Evolutionary conservation across 352 stramenopile species (phyloP), one percentile per base, ranked within the genome.

Genomic region (Thraustochytrium sp.): DNA sequence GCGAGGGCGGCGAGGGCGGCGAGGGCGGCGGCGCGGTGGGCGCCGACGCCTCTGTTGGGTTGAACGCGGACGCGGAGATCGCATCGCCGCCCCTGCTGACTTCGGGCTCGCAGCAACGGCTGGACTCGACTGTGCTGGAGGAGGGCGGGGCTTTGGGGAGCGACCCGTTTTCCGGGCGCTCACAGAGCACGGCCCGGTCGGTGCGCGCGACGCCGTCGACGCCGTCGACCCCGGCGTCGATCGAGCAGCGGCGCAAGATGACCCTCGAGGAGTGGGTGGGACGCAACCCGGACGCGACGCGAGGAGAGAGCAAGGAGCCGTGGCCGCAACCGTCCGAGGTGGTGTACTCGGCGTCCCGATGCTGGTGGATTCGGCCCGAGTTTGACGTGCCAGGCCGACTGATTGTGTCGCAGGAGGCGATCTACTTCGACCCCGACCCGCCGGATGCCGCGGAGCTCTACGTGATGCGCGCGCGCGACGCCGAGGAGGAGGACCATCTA

Each of bases 351-450:
- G 75, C 55, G 37, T 48, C 61, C 18, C 75, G 75, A 4, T 84
- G 75, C 51, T 64, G 11, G 16, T 46, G 29, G 54, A 61, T 84
- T 2, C 55, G 49, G 31, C 75, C 75, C 42, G 75, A 73, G 29
- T 59, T 63, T 13, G 61, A 76, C n/a, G 56, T 84, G 3, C 36
- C 37, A 64, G 75, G 75, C 5, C 54, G 75, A 9, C 38, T 84
- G 29, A 82, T 84, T 29, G 75, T 84, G 31, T 84, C 75, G 23
- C 55, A 84, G 26, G 55, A 84, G 11, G 75, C 75, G 54, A 73
- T 84, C 29, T 84, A 84, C 31, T 84, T 84, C 72, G 75, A 84
- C 75, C 75, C 75, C 9, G 75, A 84, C 34, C 75, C 31, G n/a
- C 61, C 75, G 21, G 36, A 40, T 9, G 53, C 68, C 44, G 2